These are phyloP conservation scores for Phialophora chinensis DNA, from an alignment of 2,329 filamentous ascomycete genomes.

Conservation along the genomic window DNA sequence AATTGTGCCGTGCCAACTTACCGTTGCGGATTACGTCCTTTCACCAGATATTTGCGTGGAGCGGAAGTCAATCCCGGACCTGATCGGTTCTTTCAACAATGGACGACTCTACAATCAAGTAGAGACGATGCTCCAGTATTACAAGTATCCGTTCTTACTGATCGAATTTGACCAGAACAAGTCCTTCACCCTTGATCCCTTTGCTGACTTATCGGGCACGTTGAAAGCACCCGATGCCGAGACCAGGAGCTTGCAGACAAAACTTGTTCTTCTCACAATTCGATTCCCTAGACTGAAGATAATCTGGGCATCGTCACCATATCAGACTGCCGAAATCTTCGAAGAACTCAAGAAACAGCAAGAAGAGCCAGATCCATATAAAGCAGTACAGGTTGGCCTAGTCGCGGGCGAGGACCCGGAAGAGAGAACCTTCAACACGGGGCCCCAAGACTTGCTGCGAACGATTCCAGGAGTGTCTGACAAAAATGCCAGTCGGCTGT, in stretches of 20 bases:
- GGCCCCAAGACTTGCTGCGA: slow-evolving; percentile 88
- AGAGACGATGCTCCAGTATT: slow-evolving; percentile 93
- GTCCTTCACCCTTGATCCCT: slow-evolving; percentile 87
- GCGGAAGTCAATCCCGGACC: slow-evolving; percentile 88
- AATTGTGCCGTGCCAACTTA: slow-evolving; percentile 92
- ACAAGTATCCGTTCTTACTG: slow-evolving; percentile 85
- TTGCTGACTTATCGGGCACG: slow-evolving; percentile 65
- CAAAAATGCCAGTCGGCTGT: slow-evolving; percentile 75
- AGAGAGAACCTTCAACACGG: slow-evolving; percentile 75
- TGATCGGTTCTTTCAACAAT: slow-evolving; percentile 90
- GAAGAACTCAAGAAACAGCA: slow-evolving; percentile 89
- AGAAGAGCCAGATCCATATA: slow-evolving; percentile 86
- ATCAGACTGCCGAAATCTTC: slow-evolving; percentile 97
- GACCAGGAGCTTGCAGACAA: slow-evolving; percentile 82
- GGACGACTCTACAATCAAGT: slow-evolving; percentile 90
- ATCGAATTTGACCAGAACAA: slow-evolving; percentile 99
- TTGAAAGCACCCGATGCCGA: slow-evolving; percentile 66
- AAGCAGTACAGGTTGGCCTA: slow-evolving; percentile 81
- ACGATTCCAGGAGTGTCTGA: slow-evolving; percentile 83
- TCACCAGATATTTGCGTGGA: slow-evolving; percentile 91
- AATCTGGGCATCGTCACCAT: slow-evolving; percentile 91
- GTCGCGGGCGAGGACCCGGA: slow-evolving; percentile 63
- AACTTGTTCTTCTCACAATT: slow-evolving; percentile 88
- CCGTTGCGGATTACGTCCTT: slow-evolving; percentile 94
- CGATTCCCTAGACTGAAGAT: slow-evolving; percentile 89